phyloP scores from a whole-genome alignment of 2,329 filamentous ascomycete species.

The Sporothrix brunneoviolacea region DNA sequence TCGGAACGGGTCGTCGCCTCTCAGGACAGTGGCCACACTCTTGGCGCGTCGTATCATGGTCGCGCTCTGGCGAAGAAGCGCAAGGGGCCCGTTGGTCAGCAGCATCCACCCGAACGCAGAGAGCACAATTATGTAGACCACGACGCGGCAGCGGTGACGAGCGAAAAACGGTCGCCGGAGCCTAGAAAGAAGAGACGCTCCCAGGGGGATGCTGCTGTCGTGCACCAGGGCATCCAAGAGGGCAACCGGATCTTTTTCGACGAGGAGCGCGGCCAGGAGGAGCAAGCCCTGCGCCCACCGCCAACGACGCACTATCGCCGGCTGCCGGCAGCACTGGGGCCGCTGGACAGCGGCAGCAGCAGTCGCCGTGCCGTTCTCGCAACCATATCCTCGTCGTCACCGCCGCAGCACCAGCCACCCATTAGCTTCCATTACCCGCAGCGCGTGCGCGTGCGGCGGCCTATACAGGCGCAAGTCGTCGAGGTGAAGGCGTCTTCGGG shows the following conservation, averaged over 20 bases:
- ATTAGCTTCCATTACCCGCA: conserved; percentile 28
- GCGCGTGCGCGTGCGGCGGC: conserved; percentile 19
- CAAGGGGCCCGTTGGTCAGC: no score
- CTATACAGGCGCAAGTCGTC: conserved; percentile 1
- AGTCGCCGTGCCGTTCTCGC: neutral
- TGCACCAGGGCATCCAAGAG: conserved; percentile 10
- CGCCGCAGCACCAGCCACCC: neutral
- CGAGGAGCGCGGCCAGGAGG: neutral
- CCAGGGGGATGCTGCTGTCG: conserved; percentile 6
- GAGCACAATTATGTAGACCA: no score
- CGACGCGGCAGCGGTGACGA: no score
- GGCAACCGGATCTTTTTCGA: neutral
- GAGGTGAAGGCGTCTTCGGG: conserved; percentile 3
- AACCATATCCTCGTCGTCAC: neutral
- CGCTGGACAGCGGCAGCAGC: neutral
- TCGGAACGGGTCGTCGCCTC: no score
- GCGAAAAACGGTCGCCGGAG: neutral
- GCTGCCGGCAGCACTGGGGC: neutral
- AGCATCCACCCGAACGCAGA: neutral
- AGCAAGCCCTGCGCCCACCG: neutral
- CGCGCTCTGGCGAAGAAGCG: conserved; percentile 4
- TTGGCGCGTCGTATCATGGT: no score
- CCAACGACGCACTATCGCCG: neutral
- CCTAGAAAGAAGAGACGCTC: conserved; percentile 1
- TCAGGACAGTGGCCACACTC: no score